Base-by-base conservation (phyloP, 2,329 filamentous ascomycete genomes). In the Aspergillus proliferans region DNA sequence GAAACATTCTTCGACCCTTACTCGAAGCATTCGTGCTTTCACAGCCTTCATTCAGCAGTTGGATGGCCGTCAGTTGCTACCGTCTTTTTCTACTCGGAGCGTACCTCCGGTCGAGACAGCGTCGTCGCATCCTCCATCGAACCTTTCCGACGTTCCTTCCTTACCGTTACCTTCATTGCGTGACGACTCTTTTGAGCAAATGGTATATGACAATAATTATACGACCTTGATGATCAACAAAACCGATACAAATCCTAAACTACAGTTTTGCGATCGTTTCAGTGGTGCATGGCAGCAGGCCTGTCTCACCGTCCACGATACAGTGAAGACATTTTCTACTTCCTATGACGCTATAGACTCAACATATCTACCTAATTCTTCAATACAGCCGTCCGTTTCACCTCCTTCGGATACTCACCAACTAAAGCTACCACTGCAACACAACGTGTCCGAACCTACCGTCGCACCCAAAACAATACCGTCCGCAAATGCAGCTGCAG, bases 281-380 rank as follows among this genome's bases (percentile, higher is more conserved):
- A 47, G 51, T 30, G 51, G 54, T 36, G 51, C 52, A 43, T 68
- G 61, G 61, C 66, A 68, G 65, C 66, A 61, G 63, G 65, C 50
- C 63, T 67, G 63, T 43, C 60, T 51, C 42, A 21, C 43, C 30
- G 33, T 21, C 41, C 38, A 36, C 51, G 26, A 39, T 50, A 39
- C 22, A 36, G 6, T 15, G n/a, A 18, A 36, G 8, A 9, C 14
- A 36, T 18, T 18, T 7, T 9, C 6, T 6, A 18, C 18, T 22
- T 6, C 38, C 18, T 21, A 22, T 4, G 34, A 18, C 6, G 34
- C 15, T 36, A 18, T n/a, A 19, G 18, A 19, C 18, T 40, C 38
- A 9, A 12, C 26, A 30, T 9, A 19, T 40, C 18, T 21, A 40
- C 18, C 19, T 30, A 30, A 30, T 30, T 30, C 10, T 30, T 30